These are phyloP conservation scores for Pelargonium citronellum DNA, from an alignment of 441 rosid genomes.

Conservation along the genomic window DNA sequence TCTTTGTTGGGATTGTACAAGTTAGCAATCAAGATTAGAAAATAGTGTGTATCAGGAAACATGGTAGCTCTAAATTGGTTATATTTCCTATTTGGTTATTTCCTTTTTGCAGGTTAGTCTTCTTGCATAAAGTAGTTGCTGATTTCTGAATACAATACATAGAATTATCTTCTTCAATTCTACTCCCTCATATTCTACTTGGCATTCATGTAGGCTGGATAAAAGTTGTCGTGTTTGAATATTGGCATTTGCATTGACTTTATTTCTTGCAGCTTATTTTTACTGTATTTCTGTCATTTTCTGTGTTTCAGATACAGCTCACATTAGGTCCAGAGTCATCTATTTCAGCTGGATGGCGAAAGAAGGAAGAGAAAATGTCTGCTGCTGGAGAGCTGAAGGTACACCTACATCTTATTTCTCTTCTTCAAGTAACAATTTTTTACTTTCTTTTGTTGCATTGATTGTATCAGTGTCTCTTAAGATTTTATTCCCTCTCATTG, in stretches of 20 bases:
- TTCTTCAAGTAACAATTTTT: not conserved
- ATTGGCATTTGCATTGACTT: not conserved
- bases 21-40: no score
- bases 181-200: not conserved
- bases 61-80: no score
- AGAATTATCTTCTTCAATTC: no score
- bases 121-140: no score
- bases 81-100: no score
- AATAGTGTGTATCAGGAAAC: no score
- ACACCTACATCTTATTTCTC: conserved; percentile 21
- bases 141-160: no score
- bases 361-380: conserved; percentile 64
- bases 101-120: no score
- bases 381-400: conserved; percentile 79
- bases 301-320: conserved; percentile 60
- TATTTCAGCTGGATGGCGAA: conserved; percentile 75
- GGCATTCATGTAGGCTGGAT: conserved; percentile 2
- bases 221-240: conserved; percentile 14
- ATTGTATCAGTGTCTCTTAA: not conserved
- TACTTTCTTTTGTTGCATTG: not conserved
- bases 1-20: not conserved
- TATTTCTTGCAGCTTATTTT: conserved; percentile 18
- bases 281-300: conserved; percentile 17
- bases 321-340: conserved; percentile 69
- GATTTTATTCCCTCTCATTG: conserved; percentile 12